Evolutionary conservation across 192 early-diverging fungal genomes (phyloP).

Genomic region (Mortierella hygrophila): DNA sequence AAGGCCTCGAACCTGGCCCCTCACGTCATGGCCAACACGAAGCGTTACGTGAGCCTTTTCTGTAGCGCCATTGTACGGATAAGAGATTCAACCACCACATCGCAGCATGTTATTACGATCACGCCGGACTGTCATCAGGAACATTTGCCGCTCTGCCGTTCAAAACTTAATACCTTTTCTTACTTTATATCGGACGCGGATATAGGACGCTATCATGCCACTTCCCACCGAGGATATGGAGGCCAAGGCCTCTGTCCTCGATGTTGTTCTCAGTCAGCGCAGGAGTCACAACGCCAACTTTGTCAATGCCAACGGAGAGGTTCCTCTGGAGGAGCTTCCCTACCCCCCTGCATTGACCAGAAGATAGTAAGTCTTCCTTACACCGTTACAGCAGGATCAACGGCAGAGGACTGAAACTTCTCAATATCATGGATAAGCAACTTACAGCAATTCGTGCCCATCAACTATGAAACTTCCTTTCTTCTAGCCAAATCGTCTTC

Average conservation of each 20-base stretch:
- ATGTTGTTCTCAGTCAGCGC: conserved; percentile 91
- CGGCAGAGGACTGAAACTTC: background rate
- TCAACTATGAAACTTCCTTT: background rate
- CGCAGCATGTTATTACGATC: background rate
- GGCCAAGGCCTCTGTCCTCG: conserved; percentile 85
- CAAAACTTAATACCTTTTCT: background rate
- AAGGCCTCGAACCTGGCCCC: conserved; percentile 59
- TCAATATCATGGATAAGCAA: background rate
- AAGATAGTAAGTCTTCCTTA: conserved; percentile 76
- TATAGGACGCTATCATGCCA: conserved; percentile 61
- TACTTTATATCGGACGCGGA: background rate
- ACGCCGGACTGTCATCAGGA: background rate
- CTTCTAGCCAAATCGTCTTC: conserved; percentile 79
- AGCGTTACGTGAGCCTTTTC: conserved; percentile 86
- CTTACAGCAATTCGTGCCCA: background rate
- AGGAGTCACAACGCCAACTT: conserved; percentile 73
- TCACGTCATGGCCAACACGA: conserved; percentile 88
- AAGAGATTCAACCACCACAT: background rate
- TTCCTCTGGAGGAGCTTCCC: conserved; percentile 46
- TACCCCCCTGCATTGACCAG: conserved; percentile 90
- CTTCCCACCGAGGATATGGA: conserved; percentile 63
- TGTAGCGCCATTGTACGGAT: conserved; percentile 73
- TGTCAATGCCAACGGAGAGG: conserved; percentile 44
- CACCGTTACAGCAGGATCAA: background rate
- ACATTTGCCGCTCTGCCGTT: background rate